phyloP scores from a whole-genome alignment of 345 rosid genomes.

The Reutealis trisperma region DNA sequence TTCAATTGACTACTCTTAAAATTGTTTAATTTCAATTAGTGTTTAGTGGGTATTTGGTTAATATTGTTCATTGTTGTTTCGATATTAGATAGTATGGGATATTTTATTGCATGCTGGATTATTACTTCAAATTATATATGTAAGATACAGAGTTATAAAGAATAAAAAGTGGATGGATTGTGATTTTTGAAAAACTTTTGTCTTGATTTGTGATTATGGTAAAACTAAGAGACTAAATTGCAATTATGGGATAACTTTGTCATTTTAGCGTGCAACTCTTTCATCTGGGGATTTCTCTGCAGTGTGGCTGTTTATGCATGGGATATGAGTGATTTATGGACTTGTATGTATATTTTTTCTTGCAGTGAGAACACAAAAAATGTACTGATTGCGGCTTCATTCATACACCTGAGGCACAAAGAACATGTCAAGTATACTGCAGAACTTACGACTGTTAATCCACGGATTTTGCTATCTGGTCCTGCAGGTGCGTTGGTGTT shows the following conservation, averaged over 20 bases:
- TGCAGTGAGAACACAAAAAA: conserved; percentile 79
- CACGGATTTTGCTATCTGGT: conserved; percentile 89
- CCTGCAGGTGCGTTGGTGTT: conserved; percentile 68
- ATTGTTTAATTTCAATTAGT: background rate
- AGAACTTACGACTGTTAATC: conserved; percentile 67
- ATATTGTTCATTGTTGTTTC: background rate
- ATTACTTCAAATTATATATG: background rate
- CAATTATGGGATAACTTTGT: background rate
- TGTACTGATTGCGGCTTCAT: conserved; percentile 74
- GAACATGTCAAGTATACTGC: conserved; percentile 71
- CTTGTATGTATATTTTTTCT: conserved; percentile 8
- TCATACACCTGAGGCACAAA: conserved; percentile 80
- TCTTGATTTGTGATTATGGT: background rate
- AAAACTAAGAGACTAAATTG: background rate
- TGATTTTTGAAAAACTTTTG: background rate
- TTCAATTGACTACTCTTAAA: background rate
- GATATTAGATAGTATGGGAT: background rate
- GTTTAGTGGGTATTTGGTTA: background rate
- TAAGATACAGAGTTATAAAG: too few species aligned
- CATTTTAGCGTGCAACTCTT: background rate
- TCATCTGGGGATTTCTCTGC: background rate
- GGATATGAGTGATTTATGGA: conserved; percentile 11
- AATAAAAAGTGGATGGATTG: background rate
- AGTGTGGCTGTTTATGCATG: background rate
- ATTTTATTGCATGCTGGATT: background rate